Percentiles rank a stretch among this genome's conserved stretches.
Conservation (phyloP, 345 rosid species). For the Firmiana major region DNA sequence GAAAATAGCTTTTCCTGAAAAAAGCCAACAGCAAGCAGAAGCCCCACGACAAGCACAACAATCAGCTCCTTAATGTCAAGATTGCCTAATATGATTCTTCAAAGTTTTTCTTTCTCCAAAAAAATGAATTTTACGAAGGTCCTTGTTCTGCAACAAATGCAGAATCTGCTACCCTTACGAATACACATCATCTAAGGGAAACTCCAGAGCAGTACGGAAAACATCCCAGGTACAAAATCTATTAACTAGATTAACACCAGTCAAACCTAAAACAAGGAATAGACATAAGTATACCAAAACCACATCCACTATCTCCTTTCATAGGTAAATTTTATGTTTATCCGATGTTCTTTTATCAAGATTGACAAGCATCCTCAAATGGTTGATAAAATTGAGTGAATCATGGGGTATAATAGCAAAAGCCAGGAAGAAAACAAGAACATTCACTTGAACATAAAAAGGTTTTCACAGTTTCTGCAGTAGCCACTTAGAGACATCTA, state of each 20-base stretch:
- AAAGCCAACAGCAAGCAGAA: background rate
- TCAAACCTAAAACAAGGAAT: background rate
- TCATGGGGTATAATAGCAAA: background rate
- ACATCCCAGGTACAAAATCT: background rate
- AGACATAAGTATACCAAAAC: too few species aligned
- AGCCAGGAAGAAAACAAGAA: background rate
- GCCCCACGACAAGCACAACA: background rate
- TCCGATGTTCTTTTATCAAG: background rate
- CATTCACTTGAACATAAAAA: background rate
- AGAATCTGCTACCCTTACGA: background rate
- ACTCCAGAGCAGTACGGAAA: background rate
- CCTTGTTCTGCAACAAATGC: background rate
- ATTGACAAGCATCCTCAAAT: background rate
- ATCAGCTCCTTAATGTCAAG: background rate
- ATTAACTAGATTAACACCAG: background rate
- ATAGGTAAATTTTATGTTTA: background rate
- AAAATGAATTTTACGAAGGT: background rate
- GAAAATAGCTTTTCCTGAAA: too few species aligned
- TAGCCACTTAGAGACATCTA: conserved; percentile 2
- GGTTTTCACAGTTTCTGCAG: background rate
- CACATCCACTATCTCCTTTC: background rate
- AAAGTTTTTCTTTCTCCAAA: background rate
- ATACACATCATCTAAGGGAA: background rate
- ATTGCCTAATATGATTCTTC: background rate
- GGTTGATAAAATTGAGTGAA: background rate